phyloP scores from a whole-genome alignment of 768 basidiomycete genomes.

The Lentinus brumalis region DNA sequence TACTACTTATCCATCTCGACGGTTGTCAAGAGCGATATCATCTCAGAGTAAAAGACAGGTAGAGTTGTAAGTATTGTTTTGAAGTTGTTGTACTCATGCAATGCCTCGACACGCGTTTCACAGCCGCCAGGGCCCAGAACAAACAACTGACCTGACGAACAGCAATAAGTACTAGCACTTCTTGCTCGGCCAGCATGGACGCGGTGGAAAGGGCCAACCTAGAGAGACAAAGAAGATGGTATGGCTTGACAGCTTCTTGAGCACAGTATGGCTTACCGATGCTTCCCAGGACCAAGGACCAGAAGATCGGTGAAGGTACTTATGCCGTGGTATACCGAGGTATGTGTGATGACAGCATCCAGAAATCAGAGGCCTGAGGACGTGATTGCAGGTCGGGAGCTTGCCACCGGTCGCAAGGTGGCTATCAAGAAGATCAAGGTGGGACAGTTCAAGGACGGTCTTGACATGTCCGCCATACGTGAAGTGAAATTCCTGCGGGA shows the following conservation, averaged over 20 bases:
- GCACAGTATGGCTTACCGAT: not conserved
- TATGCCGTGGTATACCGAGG: constrained; percentile 97
- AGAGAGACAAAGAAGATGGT: constrained; percentile 74
- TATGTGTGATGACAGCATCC: constrained; percentile 32
- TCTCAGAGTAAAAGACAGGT: too few relatives aligned
- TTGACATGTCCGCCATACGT: constrained; percentile 98
- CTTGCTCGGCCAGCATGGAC: constrained; percentile 53
- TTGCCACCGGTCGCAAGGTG: constrained; percentile 75
- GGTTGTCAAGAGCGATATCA: too few relatives aligned
- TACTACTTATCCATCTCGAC: too few relatives aligned
- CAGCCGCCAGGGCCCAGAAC: too few relatives aligned
- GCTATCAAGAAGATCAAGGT: constrained; percentile 99
- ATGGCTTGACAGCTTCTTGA: constrained; percentile 1
- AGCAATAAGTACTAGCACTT: not conserved
- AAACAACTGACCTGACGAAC: not conserved
- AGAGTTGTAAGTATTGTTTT: too few relatives aligned
- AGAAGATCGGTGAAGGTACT: constrained; percentile 88
- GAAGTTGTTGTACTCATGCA: too few relatives aligned
- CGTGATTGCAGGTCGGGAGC: constrained; percentile 60
- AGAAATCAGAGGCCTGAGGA: constrained; percentile 3
- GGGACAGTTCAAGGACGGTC: constrained; percentile 94
- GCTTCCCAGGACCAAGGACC: constrained; percentile 67
- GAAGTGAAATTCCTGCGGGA: constrained; percentile 98
- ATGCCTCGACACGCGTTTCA: too few relatives aligned
- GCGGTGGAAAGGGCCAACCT: constrained; percentile 79